A percentile compares a stretch with the other conserved stretches of the same genome.
phyloP scores from a whole-genome alignment of 345 rosid genomes.

The Eucalyptus regnans region DNA sequence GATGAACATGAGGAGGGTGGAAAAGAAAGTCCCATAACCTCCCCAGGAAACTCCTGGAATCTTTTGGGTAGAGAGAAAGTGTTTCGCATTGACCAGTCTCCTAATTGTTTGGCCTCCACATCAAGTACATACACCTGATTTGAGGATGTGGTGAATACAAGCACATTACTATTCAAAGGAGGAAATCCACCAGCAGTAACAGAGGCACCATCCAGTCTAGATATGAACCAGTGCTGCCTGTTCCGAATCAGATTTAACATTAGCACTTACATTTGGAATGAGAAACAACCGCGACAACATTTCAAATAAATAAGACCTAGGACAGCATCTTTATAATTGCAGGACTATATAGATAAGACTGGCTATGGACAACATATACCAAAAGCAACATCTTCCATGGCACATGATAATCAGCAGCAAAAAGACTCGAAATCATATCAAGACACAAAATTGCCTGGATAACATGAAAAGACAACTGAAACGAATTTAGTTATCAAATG shows the following conservation, averaged over 20 bases:
- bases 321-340: neutral
- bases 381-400: neutral
- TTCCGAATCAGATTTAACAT: neutral
- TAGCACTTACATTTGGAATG: neutral
- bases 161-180: slow-evolving; percentile 56
- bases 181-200: slow-evolving; percentile 89
- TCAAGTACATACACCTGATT: slow-evolving; percentile 85
- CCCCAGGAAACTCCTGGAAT: slow-evolving; percentile 94
- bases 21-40: slow-evolving; percentile 86
- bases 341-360: neutral
- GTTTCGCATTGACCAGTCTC: slow-evolving; percentile 76
- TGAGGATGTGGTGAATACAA: slow-evolving; percentile 67
- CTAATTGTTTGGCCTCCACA: slow-evolving; percentile 81
- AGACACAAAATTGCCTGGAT: neutral
- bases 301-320: neutral
- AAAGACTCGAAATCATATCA: neutral
- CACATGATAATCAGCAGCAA: neutral
- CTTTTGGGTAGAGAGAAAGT: slow-evolving; percentile 55
- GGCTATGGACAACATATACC: neutral
- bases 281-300: neutral
- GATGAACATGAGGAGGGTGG: slow-evolving; percentile 44
- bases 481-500: neutral
- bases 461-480: neutral
- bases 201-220: slow-evolving; percentile 87
- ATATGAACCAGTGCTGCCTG: slow-evolving; percentile 98